Evolutionary conservation across 176 grass and related monocot genomes (phyloP), one percentile per base, ranked within the genome.

Genomic region (Aegilops bicornis): DNA sequence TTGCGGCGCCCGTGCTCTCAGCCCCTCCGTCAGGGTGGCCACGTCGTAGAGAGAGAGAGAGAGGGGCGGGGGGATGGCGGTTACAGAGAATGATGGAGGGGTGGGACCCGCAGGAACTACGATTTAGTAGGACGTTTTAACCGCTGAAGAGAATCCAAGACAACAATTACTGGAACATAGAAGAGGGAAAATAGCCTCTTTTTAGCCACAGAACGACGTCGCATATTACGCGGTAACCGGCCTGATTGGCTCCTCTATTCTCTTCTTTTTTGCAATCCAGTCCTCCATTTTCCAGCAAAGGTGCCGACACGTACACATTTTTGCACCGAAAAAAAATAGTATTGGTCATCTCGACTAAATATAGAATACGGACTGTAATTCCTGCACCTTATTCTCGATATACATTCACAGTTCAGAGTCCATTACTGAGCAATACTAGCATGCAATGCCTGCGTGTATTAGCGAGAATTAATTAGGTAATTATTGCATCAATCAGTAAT

Each of bases 81-180:
- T 59, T 59, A 59, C 7, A 22, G 54, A 2, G 19, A 9, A 3
- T 24, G 30, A 40, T 82, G 67, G 27, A 8, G 56, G 31, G 17
- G 68, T 84, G 50, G 86, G 27, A 3, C 80, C 73, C 13, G 9
- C 47, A 59, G 31, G 31, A 74, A 19, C 82, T 80, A 59, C 16
- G 22, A 73, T 32, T 43, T 20, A 32, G 82, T 15, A 43, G 82
- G 87, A 3, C 12, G 15, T 27, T 61, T 23, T 89, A 89, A 89
- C 82, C 13, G 67, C 56, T 4, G 13, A 1, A 50, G 43, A 85
- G 88, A 75, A 89, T 85, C 83, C 88, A 76, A 81, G 69, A 22
- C 47, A 73, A 23, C 1, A 77, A 11, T 37, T 66, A 20, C 17
- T 7, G 20, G 63, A 36, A 39, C 3, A 4, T 23, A 74, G 12